Conservation (phyloP, 2,329 filamentous ascomycete species). For the Exophiala phaeomuriformis region DNA sequence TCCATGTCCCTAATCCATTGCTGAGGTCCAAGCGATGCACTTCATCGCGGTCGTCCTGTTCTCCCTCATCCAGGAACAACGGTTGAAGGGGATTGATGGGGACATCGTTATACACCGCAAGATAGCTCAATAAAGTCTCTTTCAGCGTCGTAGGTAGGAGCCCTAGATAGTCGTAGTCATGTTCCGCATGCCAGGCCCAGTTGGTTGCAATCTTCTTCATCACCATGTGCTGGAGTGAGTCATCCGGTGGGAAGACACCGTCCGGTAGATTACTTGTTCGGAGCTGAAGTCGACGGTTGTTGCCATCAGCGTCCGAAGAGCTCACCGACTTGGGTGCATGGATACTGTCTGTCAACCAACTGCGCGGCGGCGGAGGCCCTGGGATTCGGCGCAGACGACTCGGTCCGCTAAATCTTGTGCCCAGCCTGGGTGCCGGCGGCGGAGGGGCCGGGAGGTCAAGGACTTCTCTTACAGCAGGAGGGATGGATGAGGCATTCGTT, state of each 20-base stretch:
- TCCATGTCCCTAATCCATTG: slow-evolving; percentile 42
- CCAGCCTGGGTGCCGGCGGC: slow-evolving; percentile 36
- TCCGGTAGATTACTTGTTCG: slow-evolving; percentile 34
- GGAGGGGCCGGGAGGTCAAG: slow-evolving; percentile 40
- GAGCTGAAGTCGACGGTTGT: slow-evolving; percentile 16
- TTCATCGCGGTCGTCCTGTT: slow-evolving; percentile 33
- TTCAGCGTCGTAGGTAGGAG: slow-evolving; percentile 48
- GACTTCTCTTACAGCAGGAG: slow-evolving; percentile 40
- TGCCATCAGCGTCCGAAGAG: slow-evolving; percentile 7
- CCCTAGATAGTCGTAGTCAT: slow-evolving; percentile 50
- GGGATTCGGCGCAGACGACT: slow-evolving; percentile 35
- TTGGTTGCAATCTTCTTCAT: slow-evolving; percentile 49
- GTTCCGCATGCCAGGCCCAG: slow-evolving; percentile 51
- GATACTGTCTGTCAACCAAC: slow-evolving; percentile 36
- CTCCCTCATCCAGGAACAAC: slow-evolving; percentile 37
- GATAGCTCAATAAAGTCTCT: slow-evolving; percentile 49
- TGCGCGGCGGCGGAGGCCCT: slow-evolving; percentile 41
- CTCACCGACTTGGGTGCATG: slow-evolving; percentile 14
- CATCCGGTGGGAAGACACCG: slow-evolving; percentile 31
- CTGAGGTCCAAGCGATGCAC: slow-evolving; percentile 49
- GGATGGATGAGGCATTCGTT: slow-evolving; percentile 35
- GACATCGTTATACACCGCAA: slow-evolving; percentile 44
- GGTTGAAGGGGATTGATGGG: slow-evolving; percentile 42
- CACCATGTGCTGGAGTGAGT: slow-evolving; percentile 45
- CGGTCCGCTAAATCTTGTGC: slow-evolving; percentile 31